These are phyloP conservation scores for Eucalyptus pumila DNA, from an alignment of 345 rosid species.

Conservation along the genomic window DNA sequence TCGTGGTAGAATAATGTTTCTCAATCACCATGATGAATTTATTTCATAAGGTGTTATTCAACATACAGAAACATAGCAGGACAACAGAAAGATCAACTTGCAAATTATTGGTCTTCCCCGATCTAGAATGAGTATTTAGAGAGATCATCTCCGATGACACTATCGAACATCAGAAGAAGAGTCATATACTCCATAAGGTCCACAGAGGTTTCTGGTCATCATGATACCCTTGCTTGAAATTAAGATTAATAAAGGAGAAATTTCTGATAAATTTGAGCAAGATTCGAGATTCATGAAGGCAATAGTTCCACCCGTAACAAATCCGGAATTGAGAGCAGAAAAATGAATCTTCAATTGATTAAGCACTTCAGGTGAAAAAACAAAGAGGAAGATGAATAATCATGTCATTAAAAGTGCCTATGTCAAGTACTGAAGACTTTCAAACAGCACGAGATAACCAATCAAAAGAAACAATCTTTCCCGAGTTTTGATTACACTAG, in stretches of 20 bases:
- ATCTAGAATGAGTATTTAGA: neutral
- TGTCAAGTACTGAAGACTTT: neutral
- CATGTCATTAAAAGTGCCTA: neutral
- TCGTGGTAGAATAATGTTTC: neutral
- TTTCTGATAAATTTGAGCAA: neutral
- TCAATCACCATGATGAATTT: neutral
- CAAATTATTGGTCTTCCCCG: neutral
- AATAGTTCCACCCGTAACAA: neutral
- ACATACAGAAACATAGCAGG: neutral
- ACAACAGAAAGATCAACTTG: neutral
- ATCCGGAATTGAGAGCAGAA: neutral
- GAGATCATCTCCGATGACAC: neutral
- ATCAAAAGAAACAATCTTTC: neutral
- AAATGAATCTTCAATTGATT: neutral
- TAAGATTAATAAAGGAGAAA: neutral
- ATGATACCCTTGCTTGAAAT: neutral
- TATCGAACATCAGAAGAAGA: neutral
- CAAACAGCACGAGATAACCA: neutral
- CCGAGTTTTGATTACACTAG: neutral
- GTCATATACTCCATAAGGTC: neutral
- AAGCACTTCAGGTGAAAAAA: neutral
- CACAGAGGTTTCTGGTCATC: neutral
- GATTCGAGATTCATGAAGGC: neutral
- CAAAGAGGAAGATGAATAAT: neutral
- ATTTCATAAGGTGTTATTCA: neutral